Evolutionary conservation across 805 yeast genomes (phyloP).

Genomic region (Ogataea nonfermentans): DNA sequence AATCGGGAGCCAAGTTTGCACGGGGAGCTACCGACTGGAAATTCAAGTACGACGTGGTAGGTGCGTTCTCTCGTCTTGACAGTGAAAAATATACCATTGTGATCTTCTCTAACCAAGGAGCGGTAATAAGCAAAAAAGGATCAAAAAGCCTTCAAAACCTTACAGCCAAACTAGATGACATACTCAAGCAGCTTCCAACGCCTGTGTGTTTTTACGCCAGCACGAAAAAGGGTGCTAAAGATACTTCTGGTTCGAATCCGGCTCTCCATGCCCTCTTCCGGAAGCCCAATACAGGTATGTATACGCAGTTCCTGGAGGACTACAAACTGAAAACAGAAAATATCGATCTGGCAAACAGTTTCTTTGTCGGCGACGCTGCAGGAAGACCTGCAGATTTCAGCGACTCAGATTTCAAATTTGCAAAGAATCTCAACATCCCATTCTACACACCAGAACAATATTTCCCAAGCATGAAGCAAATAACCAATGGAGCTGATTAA

Average conservation of each 20-base stretch:
- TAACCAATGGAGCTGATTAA: constrained; percentile 17
- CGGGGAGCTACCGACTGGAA: constrained; percentile 71
- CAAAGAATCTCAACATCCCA: constrained; percentile 48
- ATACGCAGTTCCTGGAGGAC: constrained; percentile 49
- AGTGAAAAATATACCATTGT: constrained; percentile 40
- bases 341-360: constrained; percentile 45
- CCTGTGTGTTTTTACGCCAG: constrained; percentile 59
- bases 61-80: constrained; percentile 24
- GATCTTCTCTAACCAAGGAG: constrained; percentile 87
- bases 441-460: constrained; percentile 68
- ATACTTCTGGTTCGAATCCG: constrained; percentile 26
- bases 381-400: constrained; percentile 79
- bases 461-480: constrained; percentile 36
- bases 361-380: constrained; percentile 96
- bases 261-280: constrained; percentile 44
- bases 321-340: constrained; percentile 27
- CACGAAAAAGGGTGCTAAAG: constrained; percentile 47
- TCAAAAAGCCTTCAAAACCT: constrained; percentile 40
- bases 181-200: constrained; percentile 31
- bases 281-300: constrained; percentile 83
- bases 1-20: constrained; percentile 59
- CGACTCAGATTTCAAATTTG: constrained; percentile 74
- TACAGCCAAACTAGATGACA: constrained; percentile 38
- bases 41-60: constrained; percentile 40
- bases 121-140: constrained; percentile 43